Base-by-base conservation (phyloP, 768 basidiomycete species). In the Rhodocollybia butyracea region DNA sequence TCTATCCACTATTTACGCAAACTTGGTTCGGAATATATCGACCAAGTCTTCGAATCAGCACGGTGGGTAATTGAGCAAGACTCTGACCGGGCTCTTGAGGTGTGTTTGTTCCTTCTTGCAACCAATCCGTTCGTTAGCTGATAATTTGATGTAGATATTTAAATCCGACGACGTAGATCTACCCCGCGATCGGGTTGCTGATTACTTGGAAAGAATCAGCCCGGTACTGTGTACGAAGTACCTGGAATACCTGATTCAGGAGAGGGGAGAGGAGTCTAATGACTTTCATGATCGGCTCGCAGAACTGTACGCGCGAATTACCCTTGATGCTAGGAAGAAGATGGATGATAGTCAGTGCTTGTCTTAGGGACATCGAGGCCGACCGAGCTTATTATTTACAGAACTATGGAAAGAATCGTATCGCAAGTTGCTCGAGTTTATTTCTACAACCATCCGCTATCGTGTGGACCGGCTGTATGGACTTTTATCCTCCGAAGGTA, bases 101-200 rank as follows among this genome's bases (percentile, higher is more conserved):
- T 86, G 26, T 19, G 34, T 7, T 39, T 24, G 11, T 60, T 31
- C 66, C 53, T 21, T 0, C 8, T 56, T 32, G 26, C 5, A 21
- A 8, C 5, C 42, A 10, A 17, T 40, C 15, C n/a, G 5, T 5
- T 4, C 6, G 26, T 10, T 26, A 30, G 45, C 38, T 51, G 30
- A 51, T 13, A 34, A 10, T 39, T 43, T 47, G 12, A 34, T 11
- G 2, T 61, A 97, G 94, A 92, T 99, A 39, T 99, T 98, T 65
- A 93, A 88, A 2, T 94, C 95, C 0, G 96, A 98, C 64, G 94
- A 98, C 56, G 89, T 89, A 6, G 94, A 96, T 56, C 79, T 98
- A 17, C 94, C 97, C 21, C 82, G 86, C 2, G 76, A 80, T 30
- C 77, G 76, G 0, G 92, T 97, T 3, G 84, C 87, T 11, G 79